Evolutionary conservation across 345 rosid species (phyloP).

Genomic region (Salix koriyanagi): DNA sequence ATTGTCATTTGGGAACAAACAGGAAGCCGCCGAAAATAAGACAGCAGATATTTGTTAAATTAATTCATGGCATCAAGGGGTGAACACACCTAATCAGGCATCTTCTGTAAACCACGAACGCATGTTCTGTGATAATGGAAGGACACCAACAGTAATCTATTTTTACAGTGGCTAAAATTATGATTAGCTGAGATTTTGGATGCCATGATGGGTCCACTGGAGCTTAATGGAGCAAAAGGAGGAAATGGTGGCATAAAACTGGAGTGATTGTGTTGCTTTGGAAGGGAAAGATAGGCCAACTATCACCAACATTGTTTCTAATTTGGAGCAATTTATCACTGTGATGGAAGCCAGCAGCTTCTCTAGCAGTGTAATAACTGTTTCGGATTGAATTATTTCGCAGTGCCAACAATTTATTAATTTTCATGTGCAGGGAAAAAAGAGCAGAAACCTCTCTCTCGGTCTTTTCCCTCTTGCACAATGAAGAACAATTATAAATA

Average conservation of each 20-base stretch:
- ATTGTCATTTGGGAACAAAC: not conserved
- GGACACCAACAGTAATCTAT: slow-evolving; percentile 49
- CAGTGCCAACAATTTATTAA: too few relatives aligned
- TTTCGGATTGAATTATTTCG: slow-evolving; percentile 36
- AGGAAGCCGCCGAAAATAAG: not conserved
- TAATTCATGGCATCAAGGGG: not conserved
- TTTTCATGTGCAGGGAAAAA: too few relatives aligned
- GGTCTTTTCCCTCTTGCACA: too few relatives aligned
- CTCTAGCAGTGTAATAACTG: slow-evolving; percentile 49
- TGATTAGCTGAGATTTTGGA: slow-evolving; percentile 44
- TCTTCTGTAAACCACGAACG: too few relatives aligned
- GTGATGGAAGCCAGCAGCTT: slow-evolving; percentile 46
- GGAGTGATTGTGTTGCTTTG: slow-evolving; percentile 66
- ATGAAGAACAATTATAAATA: too few relatives aligned
- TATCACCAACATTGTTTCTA: slow-evolving; percentile 52
- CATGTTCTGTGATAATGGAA: slow-evolving; percentile 26
- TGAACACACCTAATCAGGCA: too few relatives aligned
- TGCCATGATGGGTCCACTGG: slow-evolving; percentile 47
- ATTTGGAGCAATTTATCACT: slow-evolving; percentile 54
- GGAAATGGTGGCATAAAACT: slow-evolving; percentile 61
- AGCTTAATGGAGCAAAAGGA: slow-evolving; percentile 57
- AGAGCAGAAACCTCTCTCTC: too few relatives aligned
- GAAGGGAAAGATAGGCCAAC: slow-evolving; percentile 70
- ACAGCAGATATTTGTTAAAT: not conserved
- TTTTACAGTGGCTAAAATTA: slow-evolving; percentile 54